Evolutionary conservation across 495 filamentous ascomycete species (phyloP), one percentile per base, ranked within the genome.

Genomic region (Penicillium diatomitis): DNA sequence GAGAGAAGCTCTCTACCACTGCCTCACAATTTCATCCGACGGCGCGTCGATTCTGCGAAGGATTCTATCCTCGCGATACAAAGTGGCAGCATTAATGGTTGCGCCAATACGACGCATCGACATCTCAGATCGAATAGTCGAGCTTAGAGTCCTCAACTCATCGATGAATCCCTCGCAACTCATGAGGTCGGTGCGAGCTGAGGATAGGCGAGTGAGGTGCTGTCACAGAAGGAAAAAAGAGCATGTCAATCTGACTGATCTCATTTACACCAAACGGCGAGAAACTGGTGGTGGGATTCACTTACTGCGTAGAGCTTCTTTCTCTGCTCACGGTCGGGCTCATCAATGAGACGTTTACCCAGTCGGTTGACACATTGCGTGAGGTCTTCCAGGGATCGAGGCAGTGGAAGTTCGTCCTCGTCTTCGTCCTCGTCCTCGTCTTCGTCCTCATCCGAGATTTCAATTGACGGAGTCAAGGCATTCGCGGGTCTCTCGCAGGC

Each of bases 251-350:
- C 40, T 39, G 46, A 10, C 34, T 47, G 8, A 4, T 8, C 37
- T 47, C 46, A 47, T 20, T 40, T 38, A 7, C 6, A 11, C 29
- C n/a, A 3, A 31, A 12, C 4, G 3, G 27, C 9, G 6, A 5
- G 46, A 43, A 28, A 8, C 27, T 20, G 5, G 28, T 28, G 1
- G 38, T 32, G 28, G 31, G 28, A 10, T 40, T 12, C 28, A 38
- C 44, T 47, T 43, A 52, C 50, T 37, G 36, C 37, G 44, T 47
- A 52, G 44, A 44, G 38, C 20, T 40, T 35, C 38, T 44, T 42
- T 33, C 44, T 44, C 27, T 33, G 44, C 7, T 47, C 38, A 1
- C 10, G 9, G 38, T 47, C 31, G 9, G 47, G 38, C 5, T 47
- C 50, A 2, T 52, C 28, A 7, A 52, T 44, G 6, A 52, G 38